These are phyloP conservation scores for Coccomyxa sp. DNA, from an alignment of 139 green algal species.

Conservation along the genomic window DNA sequence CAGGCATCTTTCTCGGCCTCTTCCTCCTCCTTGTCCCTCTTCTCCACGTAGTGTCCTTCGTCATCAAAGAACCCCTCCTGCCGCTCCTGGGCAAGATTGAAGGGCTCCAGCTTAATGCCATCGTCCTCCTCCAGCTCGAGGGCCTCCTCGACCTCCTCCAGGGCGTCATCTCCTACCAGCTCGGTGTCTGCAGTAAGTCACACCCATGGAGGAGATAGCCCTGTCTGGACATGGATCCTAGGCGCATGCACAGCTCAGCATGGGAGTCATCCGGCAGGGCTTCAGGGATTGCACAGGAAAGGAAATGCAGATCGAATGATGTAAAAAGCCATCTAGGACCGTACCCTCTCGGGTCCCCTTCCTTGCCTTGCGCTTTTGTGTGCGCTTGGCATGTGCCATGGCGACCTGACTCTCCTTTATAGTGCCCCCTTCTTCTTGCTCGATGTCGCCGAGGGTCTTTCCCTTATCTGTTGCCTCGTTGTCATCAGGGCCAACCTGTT, in stretches of 20 bases:
- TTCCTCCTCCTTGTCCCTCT: slow-evolving; percentile 43
- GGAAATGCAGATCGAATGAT: too few species aligned
- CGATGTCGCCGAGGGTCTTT: slow-evolving; percentile 58
- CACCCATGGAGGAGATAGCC: too few species aligned
- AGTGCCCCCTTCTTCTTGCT: slow-evolving; percentile 54
- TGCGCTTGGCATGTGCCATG: slow-evolving; percentile 55
- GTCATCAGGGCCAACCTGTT: neutral
- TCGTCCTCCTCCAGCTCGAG: slow-evolving; percentile 46
- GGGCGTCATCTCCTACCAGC: slow-evolving; percentile 22
- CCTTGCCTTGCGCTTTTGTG: slow-evolving; percentile 41
- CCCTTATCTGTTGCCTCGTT: slow-evolving; percentile 26
- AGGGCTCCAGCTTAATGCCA: slow-evolving; percentile 60
- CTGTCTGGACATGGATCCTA: too few species aligned
- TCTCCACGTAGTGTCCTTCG: slow-evolving; percentile 65
- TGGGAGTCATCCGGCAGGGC: too few species aligned
- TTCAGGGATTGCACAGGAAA: too few species aligned
- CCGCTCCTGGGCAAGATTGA: slow-evolving; percentile 69
- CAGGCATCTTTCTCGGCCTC: slow-evolving; percentile 50
- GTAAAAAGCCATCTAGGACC: too few species aligned
- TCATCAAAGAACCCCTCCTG: slow-evolving; percentile 69
- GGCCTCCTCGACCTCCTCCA: slow-evolving; percentile 34
- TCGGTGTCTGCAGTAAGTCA: slow-evolving; percentile 22
- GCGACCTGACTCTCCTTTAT: slow-evolving; percentile 50
- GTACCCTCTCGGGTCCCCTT: neutral
- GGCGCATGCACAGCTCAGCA: too few species aligned